Percentiles rank a stretch among this genome's conserved stretches.
phyloP scores from a whole-genome alignment of 805 yeast species.

The Metschnikowia santaceciliae region DNA sequence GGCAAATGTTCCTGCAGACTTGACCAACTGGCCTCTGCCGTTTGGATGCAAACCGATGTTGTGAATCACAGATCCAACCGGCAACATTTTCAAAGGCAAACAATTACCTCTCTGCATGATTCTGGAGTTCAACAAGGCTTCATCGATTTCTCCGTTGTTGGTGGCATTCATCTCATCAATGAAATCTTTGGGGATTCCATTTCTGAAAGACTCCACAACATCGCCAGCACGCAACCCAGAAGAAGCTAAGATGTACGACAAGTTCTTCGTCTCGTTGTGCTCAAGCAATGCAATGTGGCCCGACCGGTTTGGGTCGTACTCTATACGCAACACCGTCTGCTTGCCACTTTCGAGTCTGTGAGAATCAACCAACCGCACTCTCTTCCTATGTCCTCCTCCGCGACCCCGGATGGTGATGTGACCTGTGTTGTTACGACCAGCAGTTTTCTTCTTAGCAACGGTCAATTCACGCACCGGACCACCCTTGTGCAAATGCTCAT shows the following conservation, averaged over 20 bases:
- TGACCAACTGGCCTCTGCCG: conserved; percentile 82
- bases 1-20: conserved; percentile 94
- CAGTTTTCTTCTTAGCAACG: conserved; percentile 60
- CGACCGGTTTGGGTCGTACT: conserved; percentile 92
- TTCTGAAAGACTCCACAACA: conserved; percentile 79
- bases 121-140: conserved; percentile 81
- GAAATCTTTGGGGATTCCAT: conserved; percentile 77
- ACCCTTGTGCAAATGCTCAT: conserved; percentile 83
- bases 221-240: conserved; percentile 95
- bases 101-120: conserved; percentile 94
- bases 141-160: conserved; percentile 80
- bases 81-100: conserved; percentile 86
- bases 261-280: conserved; percentile 55
- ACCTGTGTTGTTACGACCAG: conserved; percentile 91
- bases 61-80: conserved; percentile 90
- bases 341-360: conserved; percentile 63
- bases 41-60: conserved; percentile 71
- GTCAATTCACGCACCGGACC: conserved; percentile 77
- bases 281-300: conserved; percentile 86
- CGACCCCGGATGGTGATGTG: conserved; percentile 87
- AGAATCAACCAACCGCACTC: conserved; percentile 80
- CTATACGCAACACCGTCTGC: conserved; percentile 81
- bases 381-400: conserved; percentile 94
- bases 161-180: conserved; percentile 61
- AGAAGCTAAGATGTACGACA: conserved; percentile 82